phyloP scores from a whole-genome alignment of 371 early-diverging fungal genomes.

The Gilbertella persicaria region DNA sequence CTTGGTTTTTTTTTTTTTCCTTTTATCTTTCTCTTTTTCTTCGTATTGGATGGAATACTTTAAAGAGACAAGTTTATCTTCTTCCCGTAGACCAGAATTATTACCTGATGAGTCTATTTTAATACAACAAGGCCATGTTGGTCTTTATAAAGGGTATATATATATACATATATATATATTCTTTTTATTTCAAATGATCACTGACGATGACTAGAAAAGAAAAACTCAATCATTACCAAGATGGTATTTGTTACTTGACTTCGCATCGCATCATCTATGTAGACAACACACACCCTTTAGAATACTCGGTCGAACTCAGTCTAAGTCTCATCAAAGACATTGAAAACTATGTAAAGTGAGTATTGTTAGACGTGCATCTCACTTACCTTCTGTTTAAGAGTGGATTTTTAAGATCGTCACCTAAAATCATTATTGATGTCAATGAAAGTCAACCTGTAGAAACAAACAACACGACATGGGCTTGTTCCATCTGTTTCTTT shows the following conservation, averaged over 20 bases:
- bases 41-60: constrained; percentile 49
- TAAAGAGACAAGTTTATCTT: constrained; percentile 52
- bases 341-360: constrained; percentile 55
- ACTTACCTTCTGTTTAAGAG: constrained; percentile 33
- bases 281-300: constrained; percentile 56
- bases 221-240: constrained; percentile 65
- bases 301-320: constrained; percentile 59
- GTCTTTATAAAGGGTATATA: constrained; percentile 70
- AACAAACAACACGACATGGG: constrained; percentile 53
- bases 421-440: constrained; percentile 61
- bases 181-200: no score
- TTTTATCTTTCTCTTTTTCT: neutral
- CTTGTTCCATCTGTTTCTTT: constrained; percentile 75
- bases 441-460: constrained; percentile 19
- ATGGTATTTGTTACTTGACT: constrained; percentile 79
- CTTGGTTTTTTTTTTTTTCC: neutral
- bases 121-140: constrained; percentile 64
- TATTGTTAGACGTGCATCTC: neutral
- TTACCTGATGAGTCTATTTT: constrained; percentile 56
- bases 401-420: constrained; percentile 69
- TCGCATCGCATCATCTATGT: constrained; percentile 80
- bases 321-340: constrained; percentile 51
- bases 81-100: constrained; percentile 62
- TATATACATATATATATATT: no score
- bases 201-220: constrained; percentile 32